Base-by-base conservation (phyloP, 441 rosid genomes). In the Adansonia rubrostipa region DNA sequence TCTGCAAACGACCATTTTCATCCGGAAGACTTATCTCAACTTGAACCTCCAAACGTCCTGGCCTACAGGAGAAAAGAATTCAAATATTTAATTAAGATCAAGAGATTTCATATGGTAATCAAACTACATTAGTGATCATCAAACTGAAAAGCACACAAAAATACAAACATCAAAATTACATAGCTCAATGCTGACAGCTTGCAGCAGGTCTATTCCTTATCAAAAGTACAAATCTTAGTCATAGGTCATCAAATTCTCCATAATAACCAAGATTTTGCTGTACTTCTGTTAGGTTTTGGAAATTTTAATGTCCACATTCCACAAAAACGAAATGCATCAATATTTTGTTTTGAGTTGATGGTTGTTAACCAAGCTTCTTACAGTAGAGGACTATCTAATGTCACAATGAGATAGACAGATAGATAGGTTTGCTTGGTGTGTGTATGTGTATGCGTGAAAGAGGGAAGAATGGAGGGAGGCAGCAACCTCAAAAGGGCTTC, bases 21-120 rank as follows among this genome's bases (percentile, higher is more conserved):
- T 96, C 99, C n/a, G 98, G 99, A 89, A 96, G 99, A 86, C 96
- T 93, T 82, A 96, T 96, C 92, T 96, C 98, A 80, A 96, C 93
- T 86, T 96, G 99, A 84, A 94, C 99, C 85, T 96, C 99, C 85
- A 94, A 84, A 71, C 99, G 89, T 84, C 98, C 99, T 54, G 98
- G 98, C 85, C 99, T 96, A 79, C 70, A 85, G 47, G 48, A 79
- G 69, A 69, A 48, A 69, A 48, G 11, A 14, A 11, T 47, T 33
- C 47, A 79, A 57, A 76, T 15, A 7, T 73, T 77, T 24, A 71
- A 71, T 54, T n/a, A 54, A 54, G 33, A 54, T 28, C 57, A 80
- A 75, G 28, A 45, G 2, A 71, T 33, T n/a, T 53, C 50, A 71
- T 48, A n/a, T n/a, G n/a, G n/a, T n/a, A 17, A 71, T 4, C 28